These are phyloP conservation scores for Chlamydomonas schloesseri DNA, from an alignment of 139 green algal species.

Conservation along the genomic window DNA sequence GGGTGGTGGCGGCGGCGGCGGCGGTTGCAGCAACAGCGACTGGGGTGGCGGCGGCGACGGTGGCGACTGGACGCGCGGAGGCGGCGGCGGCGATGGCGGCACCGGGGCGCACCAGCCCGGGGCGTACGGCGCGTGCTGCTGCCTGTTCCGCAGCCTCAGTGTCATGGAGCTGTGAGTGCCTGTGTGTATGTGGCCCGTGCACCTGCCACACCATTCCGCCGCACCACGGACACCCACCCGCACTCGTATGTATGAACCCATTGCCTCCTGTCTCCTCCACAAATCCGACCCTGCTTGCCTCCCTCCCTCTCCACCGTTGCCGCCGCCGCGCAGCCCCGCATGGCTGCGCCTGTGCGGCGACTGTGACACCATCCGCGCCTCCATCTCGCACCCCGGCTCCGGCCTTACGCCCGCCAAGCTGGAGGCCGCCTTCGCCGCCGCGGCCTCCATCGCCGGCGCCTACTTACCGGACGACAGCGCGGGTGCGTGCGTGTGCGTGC, in stretches of 20 bases:
- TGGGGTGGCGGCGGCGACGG: background rate
- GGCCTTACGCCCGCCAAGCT: conserved; percentile 19
- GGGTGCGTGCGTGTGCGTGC: background rate
- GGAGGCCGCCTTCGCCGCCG: conserved; percentile 47
- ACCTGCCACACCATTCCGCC: too few species aligned
- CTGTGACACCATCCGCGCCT: conserved; percentile 28
- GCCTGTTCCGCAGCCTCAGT: conserved; percentile 35
- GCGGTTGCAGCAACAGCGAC: background rate
- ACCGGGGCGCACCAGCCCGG: background rate
- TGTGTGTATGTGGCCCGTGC: background rate
- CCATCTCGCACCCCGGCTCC: background rate
- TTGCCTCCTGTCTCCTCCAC: too few species aligned
- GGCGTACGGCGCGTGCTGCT: conserved; percentile 46
- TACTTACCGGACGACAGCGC: conserved; percentile 36
- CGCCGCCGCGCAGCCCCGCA: conserved; percentile 29
- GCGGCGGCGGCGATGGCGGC: background rate
- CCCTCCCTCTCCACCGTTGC: too few species aligned
- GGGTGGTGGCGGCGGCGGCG: background rate
- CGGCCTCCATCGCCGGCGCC: conserved; percentile 21
- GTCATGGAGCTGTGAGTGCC: conserved; percentile 53
- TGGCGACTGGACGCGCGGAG: background rate
- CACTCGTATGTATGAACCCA: too few species aligned
- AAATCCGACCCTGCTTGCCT: too few species aligned
- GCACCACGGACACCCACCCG: too few species aligned
- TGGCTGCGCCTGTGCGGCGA: conserved; percentile 49